phyloP scores from a whole-genome alignment of 2,329 filamentous ascomycete genomes.

The Purpureocillium lavendulum region DNA sequence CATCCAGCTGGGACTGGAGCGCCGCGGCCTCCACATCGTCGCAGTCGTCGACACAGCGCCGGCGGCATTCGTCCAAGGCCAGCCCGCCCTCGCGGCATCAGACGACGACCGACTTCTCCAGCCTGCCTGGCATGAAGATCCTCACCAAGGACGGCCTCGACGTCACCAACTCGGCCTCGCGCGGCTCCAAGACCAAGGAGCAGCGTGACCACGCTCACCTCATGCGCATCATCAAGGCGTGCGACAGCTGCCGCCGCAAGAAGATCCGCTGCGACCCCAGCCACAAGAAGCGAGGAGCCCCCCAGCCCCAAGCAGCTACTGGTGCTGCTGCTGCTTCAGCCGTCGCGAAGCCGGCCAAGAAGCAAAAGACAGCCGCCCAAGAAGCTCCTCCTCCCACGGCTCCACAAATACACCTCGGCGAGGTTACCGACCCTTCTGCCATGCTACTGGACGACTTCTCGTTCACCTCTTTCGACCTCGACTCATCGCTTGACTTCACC shows the following conservation, averaged over 20 bases:
- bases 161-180: slow-evolving; percentile 53
- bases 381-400: slow-evolving; percentile 13
- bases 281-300: slow-evolving; percentile 40
- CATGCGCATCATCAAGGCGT: slow-evolving; percentile 62
- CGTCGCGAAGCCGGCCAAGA: slow-evolving; percentile 31
- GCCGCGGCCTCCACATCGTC: slow-evolving; percentile 21
- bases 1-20: slow-evolving; percentile 39
- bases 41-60: slow-evolving; percentile 15
- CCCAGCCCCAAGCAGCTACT: slow-evolving; percentile 21
- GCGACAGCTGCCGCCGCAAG: slow-evolving; percentile 52
- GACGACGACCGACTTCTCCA: slow-evolving; percentile 34
- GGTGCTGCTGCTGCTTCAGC: too few species aligned
- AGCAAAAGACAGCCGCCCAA: slow-evolving; percentile 20
- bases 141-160: slow-evolving; percentile 55
- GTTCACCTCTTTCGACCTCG: slow-evolving; percentile 7
- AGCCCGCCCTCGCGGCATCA: slow-evolving; percentile 18
- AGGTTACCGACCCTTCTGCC: neutral
- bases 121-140: slow-evolving; percentile 57
- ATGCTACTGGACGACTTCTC: slow-evolving; percentile 1
- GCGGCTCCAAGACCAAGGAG: slow-evolving; percentile 59
- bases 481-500: slow-evolving; percentile 12
- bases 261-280: slow-evolving; percentile 56
- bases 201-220: slow-evolving; percentile 59
- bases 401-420: slow-evolving; percentile 9
- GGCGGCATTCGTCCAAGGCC: slow-evolving; percentile 17